Conservation (phyloP, 192 early-diverging fungal species). For the Coemansia brasiliensis region DNA sequence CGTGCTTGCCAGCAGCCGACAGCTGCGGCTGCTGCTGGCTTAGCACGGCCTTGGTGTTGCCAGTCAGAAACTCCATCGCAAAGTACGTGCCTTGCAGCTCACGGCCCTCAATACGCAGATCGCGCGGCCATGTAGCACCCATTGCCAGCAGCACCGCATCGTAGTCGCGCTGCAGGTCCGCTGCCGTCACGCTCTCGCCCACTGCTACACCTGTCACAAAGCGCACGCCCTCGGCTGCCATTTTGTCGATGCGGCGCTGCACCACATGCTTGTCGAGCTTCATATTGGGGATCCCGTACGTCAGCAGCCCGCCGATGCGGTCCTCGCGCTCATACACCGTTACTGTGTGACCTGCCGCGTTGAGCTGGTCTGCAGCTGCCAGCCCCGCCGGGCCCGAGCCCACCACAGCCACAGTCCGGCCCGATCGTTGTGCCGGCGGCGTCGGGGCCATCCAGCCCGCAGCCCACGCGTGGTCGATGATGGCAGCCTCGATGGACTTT, state of each 20-base stretch:
- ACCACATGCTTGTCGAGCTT: conserved; percentile 98
- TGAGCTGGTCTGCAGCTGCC: conserved; percentile 95
- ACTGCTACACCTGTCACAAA: conserved; percentile 89
- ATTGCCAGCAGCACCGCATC: conserved; percentile 88
- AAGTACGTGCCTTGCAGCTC: conserved; percentile 91
- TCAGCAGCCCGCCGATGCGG: conserved; percentile 90
- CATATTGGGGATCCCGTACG: conserved; percentile 99
- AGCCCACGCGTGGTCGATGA: conserved; percentile 95
- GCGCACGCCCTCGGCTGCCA: conserved; percentile 90
- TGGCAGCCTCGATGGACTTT: conserved; percentile 96
- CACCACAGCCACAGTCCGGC: conserved; percentile 82
- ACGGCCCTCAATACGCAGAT: conserved; percentile 86
- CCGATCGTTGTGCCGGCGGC: conserved; percentile 78
- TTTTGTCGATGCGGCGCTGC: conserved; percentile 88
- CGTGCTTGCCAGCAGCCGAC: conserved; percentile 86
- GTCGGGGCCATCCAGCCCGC: conserved; percentile 95
- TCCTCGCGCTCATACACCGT: conserved; percentile 98
- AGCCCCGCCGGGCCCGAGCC: conserved; percentile 97
- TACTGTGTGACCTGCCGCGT: conserved; percentile 92
- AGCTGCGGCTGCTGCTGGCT: conserved; percentile 73
- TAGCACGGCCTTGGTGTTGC: conserved; percentile 84
- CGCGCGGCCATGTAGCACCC: conserved; percentile 97
- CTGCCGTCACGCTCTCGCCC: conserved; percentile 78
- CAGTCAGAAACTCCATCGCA: conserved; percentile 97
- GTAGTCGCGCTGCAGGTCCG: conserved; percentile 63